Conservation (phyloP, 257 asterid species). For the Oldenlandia corymbosa region DNA sequence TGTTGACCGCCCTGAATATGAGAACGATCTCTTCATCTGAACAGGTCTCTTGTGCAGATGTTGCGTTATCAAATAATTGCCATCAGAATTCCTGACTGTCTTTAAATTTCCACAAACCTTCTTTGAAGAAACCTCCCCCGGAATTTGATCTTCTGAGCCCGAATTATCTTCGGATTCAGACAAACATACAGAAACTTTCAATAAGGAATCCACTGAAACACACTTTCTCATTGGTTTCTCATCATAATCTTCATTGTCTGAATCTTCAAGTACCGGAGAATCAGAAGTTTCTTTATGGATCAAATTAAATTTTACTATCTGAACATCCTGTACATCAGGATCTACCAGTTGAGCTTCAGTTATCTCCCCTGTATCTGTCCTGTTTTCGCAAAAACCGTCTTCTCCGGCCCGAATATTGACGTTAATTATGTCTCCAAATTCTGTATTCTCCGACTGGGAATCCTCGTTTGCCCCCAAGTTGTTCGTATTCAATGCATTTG, state of each 20-base stretch:
- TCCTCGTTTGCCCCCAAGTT: background rate
- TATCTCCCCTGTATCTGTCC: constrained; percentile 10
- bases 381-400: constrained; percentile 6
- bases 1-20: constrained; percentile 24
- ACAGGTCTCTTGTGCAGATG: constrained; percentile 14
- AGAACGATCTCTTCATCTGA: constrained; percentile 27
- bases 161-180: background rate
- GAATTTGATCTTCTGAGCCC: background rate
- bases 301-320: background rate
- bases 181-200: background rate
- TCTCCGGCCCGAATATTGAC: background rate
- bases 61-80: constrained; percentile 11
- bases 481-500: constrained; percentile 1
- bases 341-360: constrained; percentile 1
- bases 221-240: constrained; percentile 19
- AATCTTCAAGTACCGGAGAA: background rate
- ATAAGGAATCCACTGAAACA: constrained; percentile 24
- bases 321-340: background rate
- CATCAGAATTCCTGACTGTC: background rate
- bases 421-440: background rate
- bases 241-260: background rate
- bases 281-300: background rate
- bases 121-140: background rate
- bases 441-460: constrained; percentile 10
- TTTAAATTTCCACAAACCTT: constrained; percentile 6